Evolutionary conservation across 1,284 basidiomycete species (phyloP), one percentile per base, ranked within the genome.

Genomic region (Afroboletus lepidellus): DNA sequence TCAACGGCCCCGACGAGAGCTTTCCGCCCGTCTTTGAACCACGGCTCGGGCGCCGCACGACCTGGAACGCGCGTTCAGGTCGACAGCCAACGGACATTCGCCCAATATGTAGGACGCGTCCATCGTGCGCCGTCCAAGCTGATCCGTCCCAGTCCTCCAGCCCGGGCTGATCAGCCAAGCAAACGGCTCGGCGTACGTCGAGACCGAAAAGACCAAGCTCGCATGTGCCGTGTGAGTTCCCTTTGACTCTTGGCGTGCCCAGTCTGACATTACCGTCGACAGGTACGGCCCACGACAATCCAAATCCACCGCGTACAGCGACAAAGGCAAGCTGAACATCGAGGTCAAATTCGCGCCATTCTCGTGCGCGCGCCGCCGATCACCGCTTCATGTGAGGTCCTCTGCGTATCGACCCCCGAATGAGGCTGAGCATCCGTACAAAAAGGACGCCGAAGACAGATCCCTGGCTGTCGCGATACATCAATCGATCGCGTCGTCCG

Each of bases 291-390:
- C 96, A 9, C 83, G 94, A 51, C 95, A 94, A 64, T 84, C 89
- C 24, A 92, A 89, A 76, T 84, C 79, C 57, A 74, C 80, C 46
- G 70, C 82, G 2, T 98, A 94, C 69, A 91, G 80, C 56, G 90
- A 96, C 58, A 87, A 85, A 57, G 96, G 95, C 0, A 84, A 84
- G 53, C 73, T 99, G 51, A 98, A 94, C 57, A 91, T 99, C 3
- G 94, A 98, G 70, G 90, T 98, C 55, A 98, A 98, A 71, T 98
- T 96, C 66, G 83, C 96, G 1, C 96, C 97, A 0, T 99, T 97
- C 69, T 91, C 95, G 6, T 91, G 85, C 59, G 72, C 76, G 25
- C 77, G 78, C 25, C 77, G 96, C 56, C 79, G 87, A 63, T 85
- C 87, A 16, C 95, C 96, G 0, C 82, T 97, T 60, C 86, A 92